Conservation (phyloP, 805 yeast species). For the Tetrapisispora arboricola region DNA sequence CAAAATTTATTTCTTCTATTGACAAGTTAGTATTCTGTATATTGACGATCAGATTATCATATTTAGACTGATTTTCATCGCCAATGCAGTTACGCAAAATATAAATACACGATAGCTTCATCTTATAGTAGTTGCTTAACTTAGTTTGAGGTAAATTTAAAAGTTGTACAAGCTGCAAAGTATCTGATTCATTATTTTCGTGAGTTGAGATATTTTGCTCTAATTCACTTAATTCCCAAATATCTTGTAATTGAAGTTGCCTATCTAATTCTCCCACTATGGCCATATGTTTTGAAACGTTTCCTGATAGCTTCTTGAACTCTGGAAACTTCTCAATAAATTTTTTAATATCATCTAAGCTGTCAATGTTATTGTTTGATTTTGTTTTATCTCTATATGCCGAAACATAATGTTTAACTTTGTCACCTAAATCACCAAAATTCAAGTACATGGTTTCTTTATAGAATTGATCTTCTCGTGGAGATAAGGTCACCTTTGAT, state of each 20-base stretch:
- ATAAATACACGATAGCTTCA: slow-evolving; percentile 65
- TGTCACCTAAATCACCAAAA: slow-evolving; percentile 90
- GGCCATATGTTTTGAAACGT: slow-evolving; percentile 86
- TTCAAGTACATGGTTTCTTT: slow-evolving; percentile 75
- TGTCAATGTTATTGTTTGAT: slow-evolving; percentile 52
- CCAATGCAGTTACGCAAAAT: slow-evolving; percentile 54
- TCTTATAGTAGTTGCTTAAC: slow-evolving; percentile 45
- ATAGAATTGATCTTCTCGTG: slow-evolving; percentile 68
- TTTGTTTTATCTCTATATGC: slow-evolving; percentile 75
- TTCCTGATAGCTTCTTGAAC: slow-evolving; percentile 75
- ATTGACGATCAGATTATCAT: slow-evolving; percentile 34
- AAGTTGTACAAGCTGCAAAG: slow-evolving; percentile 45
- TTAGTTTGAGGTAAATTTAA: slow-evolving; percentile 32
- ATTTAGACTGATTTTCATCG: slow-evolving; percentile 40
- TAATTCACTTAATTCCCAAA: slow-evolving; percentile 82
- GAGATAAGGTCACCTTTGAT: slow-evolving; percentile 52
- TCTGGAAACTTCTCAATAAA: slow-evolving; percentile 92
- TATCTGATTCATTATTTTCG: slow-evolving; percentile 47
- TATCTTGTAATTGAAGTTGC: slow-evolving; percentile 47
- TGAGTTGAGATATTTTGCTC: slow-evolving; percentile 77
- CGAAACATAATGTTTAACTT: slow-evolving; percentile 73
- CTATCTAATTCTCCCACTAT: slow-evolving; percentile 79
- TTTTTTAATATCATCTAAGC: slow-evolving; percentile 81
- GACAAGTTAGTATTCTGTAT: slow-evolving; percentile 31
- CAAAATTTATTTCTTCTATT: slow-evolving; percentile 32